Evolutionary conservation across 257 asterid genomes (phyloP), one percentile per base, ranked within the genome.

Genomic region (Gynochthodes officinalis): DNA sequence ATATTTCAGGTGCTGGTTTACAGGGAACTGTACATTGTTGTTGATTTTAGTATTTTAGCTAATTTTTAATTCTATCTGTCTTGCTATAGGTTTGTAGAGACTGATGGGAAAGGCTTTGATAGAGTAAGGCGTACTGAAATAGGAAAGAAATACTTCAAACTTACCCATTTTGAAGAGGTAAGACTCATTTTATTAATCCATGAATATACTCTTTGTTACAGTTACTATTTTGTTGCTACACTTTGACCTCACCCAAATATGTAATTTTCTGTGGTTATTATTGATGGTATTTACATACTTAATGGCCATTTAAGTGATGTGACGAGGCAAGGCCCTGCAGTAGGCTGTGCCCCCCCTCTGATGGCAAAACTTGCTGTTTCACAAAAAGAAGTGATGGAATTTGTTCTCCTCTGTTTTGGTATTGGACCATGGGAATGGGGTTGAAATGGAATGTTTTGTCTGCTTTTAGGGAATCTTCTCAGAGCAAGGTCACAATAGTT

Each of bases 91-190:
- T 95, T 95, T 78, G 98, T 87, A 58, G 99, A 95, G 84, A 90
- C 97, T 37, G 99, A 92, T 84, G 98, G 99, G 63, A 90, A 73
- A 86, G 99, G 94, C 61, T 95, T 72, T 52, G 99, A 95, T 83
- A 83, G 95, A 86, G 99, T 92, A 74, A 92, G 99, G 78, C 88
- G 87, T 50, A 95, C 99, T 39, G 99, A 95, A 87, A 95, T 95
- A 37, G 99, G 99, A 79, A 95, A 90, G 84, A 95, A 95, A 78
- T 52, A 86, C 82, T 95, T 95, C 82, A 92, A 90, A 81, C 99
- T 95, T 27, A 85, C 87, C 67, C 90, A 95, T 83, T 95, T 95
- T 68, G 99, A 95, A 78, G 99, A 95, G 97, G 99, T 92, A 86
- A 68, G 57, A 32, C 60, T 53, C 58, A 60, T 14, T 48, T 37